A percentile compares a stretch with the other conserved stretches of the same genome.
Evolutionary conservation across 805 yeast species (phyloP).

Genomic region (Allodekkera sacchari): DNA sequence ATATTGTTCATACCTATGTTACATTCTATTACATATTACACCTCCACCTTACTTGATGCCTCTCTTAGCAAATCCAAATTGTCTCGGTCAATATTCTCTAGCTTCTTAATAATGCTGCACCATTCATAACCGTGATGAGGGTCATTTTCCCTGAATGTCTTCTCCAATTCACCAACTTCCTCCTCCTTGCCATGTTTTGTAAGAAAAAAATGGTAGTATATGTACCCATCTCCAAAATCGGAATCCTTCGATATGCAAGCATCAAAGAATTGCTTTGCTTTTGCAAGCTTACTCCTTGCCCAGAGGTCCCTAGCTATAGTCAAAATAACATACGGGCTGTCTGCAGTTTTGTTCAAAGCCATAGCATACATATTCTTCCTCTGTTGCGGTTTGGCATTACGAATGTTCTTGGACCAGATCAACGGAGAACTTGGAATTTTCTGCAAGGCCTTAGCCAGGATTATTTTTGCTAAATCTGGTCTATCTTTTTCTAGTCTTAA

Average conservation of each 20-base stretch:
- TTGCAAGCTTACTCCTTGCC: constrained; percentile 51
- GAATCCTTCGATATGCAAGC: constrained; percentile 44
- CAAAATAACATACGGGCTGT: constrained; percentile 48
- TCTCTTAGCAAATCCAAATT: constrained; percentile 15
- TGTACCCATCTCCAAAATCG: constrained; percentile 72
- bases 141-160: constrained; percentile 31
- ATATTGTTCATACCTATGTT: neutral
- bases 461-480: constrained; percentile 39
- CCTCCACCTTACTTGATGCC: constrained; percentile 3
- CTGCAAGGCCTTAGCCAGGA: constrained; percentile 52
- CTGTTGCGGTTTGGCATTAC: constrained; percentile 30
- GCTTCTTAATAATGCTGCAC: constrained; percentile 42
- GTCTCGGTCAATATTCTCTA: constrained; percentile 22
- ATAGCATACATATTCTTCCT: constrained; percentile 53
- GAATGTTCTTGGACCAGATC: constrained; percentile 61
- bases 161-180: constrained; percentile 29
- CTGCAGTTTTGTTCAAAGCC: constrained; percentile 61
- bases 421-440: constrained; percentile 48
- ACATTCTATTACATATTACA: neutral
- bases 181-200: constrained; percentile 29
- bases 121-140: constrained; percentile 60
- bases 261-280: constrained; percentile 69
- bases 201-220: constrained; percentile 47
- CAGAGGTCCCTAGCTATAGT: constrained; percentile 64
- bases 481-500: constrained; percentile 52